A percentile compares a stretch with the other conserved stretches of the same genome.
phyloP scores from a whole-genome alignment of 345 rosid genomes.

The Syzygium jambos region DNA sequence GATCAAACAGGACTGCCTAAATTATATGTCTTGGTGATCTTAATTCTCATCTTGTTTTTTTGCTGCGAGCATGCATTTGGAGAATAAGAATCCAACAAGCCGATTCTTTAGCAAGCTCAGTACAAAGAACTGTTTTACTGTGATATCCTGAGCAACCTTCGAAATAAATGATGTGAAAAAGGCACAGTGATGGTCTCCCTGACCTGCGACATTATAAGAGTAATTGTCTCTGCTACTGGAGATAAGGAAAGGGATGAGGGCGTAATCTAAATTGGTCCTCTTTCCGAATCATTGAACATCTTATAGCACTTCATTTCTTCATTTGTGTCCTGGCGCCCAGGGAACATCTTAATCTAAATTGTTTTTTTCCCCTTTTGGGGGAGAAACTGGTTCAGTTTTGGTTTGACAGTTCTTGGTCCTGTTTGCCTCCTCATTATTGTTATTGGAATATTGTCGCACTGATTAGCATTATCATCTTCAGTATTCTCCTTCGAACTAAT shows the following conservation, averaged over 20 bases:
- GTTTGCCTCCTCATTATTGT: not conserved
- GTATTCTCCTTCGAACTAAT: not conserved
- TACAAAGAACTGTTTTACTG: not conserved
- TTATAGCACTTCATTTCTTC: not conserved
- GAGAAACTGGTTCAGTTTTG: not conserved
- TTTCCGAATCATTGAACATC: not conserved
- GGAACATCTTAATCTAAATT: not conserved
- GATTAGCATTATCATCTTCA: not conserved
- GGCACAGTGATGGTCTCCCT: not conserved
- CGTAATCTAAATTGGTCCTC: not conserved
- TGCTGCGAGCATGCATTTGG: not conserved
- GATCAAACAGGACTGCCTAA: not conserved
- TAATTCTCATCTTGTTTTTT: not conserved
- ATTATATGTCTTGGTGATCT: not conserved
- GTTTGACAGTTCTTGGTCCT: not conserved
- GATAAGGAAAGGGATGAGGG: not conserved
- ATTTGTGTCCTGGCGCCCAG: not conserved
- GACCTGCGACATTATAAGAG: not conserved
- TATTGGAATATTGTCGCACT: not conserved
- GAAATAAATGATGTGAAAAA: too few relatives aligned
- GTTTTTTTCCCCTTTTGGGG: not conserved
- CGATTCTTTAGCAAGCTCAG: not conserved
- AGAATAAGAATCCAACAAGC: not conserved
- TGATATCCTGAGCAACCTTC: not conserved
- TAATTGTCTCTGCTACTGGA: too few relatives aligned